Base-by-base conservation (phyloP, 2,329 filamentous ascomycete genomes). In the Botrytis pseudocinerea region DNA sequence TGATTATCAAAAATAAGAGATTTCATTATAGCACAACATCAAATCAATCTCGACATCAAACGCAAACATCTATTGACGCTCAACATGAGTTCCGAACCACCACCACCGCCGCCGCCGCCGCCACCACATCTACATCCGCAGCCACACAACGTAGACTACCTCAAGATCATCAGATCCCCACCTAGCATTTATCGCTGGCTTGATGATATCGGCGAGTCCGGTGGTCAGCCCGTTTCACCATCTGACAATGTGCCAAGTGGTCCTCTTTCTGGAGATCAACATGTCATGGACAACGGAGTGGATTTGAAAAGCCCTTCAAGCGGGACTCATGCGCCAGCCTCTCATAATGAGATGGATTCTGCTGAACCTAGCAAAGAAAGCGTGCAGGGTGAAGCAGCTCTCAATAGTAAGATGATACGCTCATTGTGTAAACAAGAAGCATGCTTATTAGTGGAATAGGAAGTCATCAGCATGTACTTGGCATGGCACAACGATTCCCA, bases 281-380 rank as follows among this genome's bases (percentile, higher is more conserved):
- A 9, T 9, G 35, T 2, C 2, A 16, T 42, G 4, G 22, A 62
- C 32, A 2, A 25, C 7, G 38, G 12, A 40, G 60, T 40, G 14
- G 1, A 9, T n/a, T 14, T 14, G 2, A 62, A 25, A 9, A 40
- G 14, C 3, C 22, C 35, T 18, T n/a, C 60, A 62, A 2, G 40
- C 7, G 8, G 38, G 0, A 4, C 25, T 42, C 12, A 6, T 62
- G 7, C 25, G 2, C 1, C 1, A 40, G 3, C 1, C 25, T 5
- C 38, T 4, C 7, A 16, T 2, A 2, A 16, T 12, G 28, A n/a
- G n/a, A 25, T 10, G 22, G 4, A 7, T n/a, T 14, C 5, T 40
- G 32, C 5, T 61, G 2, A 5, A 38, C 16, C n/a, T 2, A 9
- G 4, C 35, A 35, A n/a, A 35, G 22, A 42, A n/a, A 3, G 1